Evolutionary conservation across 352 stramenopile species (phyloP).

Genomic region (Pythium folliculosum): DNA sequence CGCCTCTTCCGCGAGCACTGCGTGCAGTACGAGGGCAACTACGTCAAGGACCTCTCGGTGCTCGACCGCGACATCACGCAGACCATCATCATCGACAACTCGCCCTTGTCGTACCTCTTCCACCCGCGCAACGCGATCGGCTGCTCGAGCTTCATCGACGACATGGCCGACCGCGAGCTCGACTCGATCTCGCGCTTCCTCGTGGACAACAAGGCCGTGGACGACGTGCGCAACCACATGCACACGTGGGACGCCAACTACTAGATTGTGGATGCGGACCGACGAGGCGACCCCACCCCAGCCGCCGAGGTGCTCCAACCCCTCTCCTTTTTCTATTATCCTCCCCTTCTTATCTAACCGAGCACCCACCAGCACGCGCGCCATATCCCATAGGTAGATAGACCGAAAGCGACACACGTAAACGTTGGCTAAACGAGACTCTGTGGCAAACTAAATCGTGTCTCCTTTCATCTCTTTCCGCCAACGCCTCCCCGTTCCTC

Average conservation of each 20-base stretch:
- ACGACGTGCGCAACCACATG: conserved; percentile 73
- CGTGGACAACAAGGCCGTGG: conserved; percentile 42
- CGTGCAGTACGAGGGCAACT: conserved; percentile 95
- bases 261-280: conserved; percentile 22
- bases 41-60: conserved; percentile 97
- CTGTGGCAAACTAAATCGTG: neutral
- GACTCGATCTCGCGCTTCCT: conserved; percentile 80
- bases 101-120: conserved; percentile 97
- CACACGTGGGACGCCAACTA: conserved; percentile 71
- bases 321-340: neutral
- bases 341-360: neutral
- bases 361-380: neutral
- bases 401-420: neutral
- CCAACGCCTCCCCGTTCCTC: neutral
- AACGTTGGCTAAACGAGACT: conserved; percentile 2
- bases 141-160: conserved; percentile 91
- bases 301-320: neutral
- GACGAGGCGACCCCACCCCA: neutral
- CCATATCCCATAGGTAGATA: conserved; percentile 9
- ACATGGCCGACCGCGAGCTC: conserved; percentile 89
- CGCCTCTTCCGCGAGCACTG: conserved; percentile 95
- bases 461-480: neutral
- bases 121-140: conserved; percentile 90
- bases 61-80: conserved; percentile 93
- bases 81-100: conserved; percentile 99